Conservation (phyloP, 2,329 filamentous ascomycete species). For the Colletotrichum siamense region DNA sequence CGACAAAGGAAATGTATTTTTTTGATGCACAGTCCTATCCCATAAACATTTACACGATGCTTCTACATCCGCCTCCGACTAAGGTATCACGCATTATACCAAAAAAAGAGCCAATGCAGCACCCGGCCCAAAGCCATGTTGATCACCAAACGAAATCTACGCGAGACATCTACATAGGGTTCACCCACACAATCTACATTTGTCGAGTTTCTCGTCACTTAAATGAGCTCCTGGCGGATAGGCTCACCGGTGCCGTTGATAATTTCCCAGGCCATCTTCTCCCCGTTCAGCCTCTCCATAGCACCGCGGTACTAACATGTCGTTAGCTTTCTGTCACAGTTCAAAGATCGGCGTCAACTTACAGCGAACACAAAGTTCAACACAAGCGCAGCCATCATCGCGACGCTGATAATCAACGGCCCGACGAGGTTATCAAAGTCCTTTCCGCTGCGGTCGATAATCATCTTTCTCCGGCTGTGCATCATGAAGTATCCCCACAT, state of each 20-base stretch:
- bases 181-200: neutral
- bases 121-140: neutral
- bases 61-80: neutral
- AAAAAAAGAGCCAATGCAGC: neutral
- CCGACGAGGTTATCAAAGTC: conserved; percentile 92
- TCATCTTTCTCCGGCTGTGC: conserved; percentile 76
- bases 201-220: neutral
- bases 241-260: conserved; percentile 1
- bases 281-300: conserved; percentile 6
- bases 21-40: neutral
- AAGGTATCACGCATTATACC: neutral
- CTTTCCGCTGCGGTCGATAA: conserved; percentile 83
- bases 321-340: neutral
- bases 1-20: neutral
- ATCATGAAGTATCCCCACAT: conserved; percentile 90
- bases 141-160: neutral
- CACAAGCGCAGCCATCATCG: conserved; percentile 78
- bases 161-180: neutral
- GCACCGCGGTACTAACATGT: conserved; percentile 13
- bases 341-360: conserved; percentile 30
- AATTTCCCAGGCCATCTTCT: neutral
- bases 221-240: conserved; percentile 35
- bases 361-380: conserved; percentile 92
- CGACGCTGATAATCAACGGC: conserved; percentile 81
- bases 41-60: neutral